Base-by-base conservation (phyloP, 768 basidiomycete species). In the Termitomyces sp. region DNA sequence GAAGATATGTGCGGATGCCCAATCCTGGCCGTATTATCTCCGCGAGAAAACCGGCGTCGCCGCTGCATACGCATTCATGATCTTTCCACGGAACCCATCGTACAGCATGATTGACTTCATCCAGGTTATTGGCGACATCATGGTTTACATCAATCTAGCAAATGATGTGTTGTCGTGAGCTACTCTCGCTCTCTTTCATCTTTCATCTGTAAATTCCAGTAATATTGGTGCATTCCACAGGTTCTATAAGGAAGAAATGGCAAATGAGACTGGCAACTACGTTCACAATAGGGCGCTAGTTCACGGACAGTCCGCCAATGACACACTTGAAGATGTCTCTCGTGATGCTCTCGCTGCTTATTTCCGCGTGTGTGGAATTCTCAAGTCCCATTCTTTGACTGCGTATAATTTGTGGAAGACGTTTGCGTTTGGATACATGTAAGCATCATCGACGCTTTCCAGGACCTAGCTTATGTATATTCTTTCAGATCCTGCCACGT, bases 111-210 rank as follows among this genome's bases (percentile, higher is more conserved):
- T 14, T 1, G 48, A 42, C 11, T 59, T 40, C 15, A 42, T 59
- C 7, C 29, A 58, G 7, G 47, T 50, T 11, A 59, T 59, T 1
- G 29, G 38, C 5, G 57, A 51, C 29, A 59, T 59, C 29, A 51
- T 15, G 12, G 20, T 17, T 0, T 59, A 29, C 20, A 59, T 59
- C 3, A 42, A 43, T 15, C 25, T 50, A 2, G 36, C 37, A 5
- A 49, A 58, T 31, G 48, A 59, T 12, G 48, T 59, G 8, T 34
- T 59, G n/a, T 59, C 49, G 40, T 59, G 10, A 11, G 54, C 40
- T 25, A 14, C 14, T 6, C 42, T 50, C 15, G 2, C 49, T 1
- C 2, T 17, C 11, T 34, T 9, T 31, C 10, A 25, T 25, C 25
- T 25, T 25, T 25, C 25, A 25, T 25, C 25, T 25, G 25, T 25